These are phyloP conservation scores for Pinguiococcus pyrenoidosus DNA, from an alignment of 108 stramenopile species.

Conservation along the genomic window DNA sequence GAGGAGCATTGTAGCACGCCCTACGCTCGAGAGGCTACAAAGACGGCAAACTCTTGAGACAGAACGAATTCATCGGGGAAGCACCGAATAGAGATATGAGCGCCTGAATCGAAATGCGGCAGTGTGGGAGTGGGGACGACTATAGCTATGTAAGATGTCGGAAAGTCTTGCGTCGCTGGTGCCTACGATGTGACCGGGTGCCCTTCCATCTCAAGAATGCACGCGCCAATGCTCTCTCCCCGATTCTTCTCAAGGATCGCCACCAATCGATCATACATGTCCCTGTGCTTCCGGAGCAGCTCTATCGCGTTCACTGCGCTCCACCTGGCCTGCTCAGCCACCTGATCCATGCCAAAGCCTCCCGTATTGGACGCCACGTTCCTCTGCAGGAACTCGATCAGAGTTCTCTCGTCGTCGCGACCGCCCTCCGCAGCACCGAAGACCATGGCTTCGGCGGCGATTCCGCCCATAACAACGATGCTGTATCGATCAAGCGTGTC, in stretches of 20 bases:
- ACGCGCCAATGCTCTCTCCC: background rate
- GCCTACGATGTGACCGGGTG: too few relatives aligned
- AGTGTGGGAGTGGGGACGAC: too few relatives aligned
- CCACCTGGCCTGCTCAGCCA: constrained; percentile 70
- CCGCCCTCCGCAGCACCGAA: constrained; percentile 75
- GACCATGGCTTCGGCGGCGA: constrained; percentile 73
- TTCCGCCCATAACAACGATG: constrained; percentile 83
- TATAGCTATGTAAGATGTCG: too few relatives aligned
- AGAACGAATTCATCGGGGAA: too few relatives aligned
- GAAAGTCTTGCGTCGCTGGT: too few relatives aligned
- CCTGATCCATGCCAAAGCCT: constrained; percentile 26
- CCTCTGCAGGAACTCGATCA: constrained; percentile 53
- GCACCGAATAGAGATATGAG: too few relatives aligned
- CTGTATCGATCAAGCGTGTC: constrained; percentile 70
- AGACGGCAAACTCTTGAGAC: too few relatives aligned
- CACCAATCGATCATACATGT: constrained; percentile 63
- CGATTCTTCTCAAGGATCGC: constrained; percentile 48
- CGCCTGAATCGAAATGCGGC: too few relatives aligned
- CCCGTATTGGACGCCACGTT: constrained; percentile 24
- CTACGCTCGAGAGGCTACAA: too few relatives aligned
- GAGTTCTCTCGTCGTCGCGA: constrained; percentile 69
- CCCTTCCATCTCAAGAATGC: background rate
- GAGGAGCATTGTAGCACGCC: too few relatives aligned
- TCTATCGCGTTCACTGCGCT: constrained; percentile 61
- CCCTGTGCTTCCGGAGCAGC: constrained; percentile 55